Conservation (phyloP, 331 rosid species). For the Rhamnella rubrinervis region DNA sequence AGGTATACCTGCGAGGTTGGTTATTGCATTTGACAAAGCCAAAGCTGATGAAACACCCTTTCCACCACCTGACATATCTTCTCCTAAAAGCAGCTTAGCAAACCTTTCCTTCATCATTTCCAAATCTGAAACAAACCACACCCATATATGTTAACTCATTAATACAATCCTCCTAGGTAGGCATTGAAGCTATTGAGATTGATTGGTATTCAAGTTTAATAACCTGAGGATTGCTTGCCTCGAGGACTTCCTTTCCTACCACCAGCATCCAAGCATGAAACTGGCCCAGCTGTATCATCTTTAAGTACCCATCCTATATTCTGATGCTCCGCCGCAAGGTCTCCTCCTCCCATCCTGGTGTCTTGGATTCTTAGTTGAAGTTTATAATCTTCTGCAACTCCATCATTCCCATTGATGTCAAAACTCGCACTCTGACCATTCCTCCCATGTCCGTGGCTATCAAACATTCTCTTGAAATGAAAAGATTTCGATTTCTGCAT, state of each 20-base stretch:
- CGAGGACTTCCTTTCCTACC: slow-evolving; percentile 16
- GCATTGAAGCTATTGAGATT: not conserved
- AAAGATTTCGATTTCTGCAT: slow-evolving; percentile 72
- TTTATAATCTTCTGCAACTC: slow-evolving; percentile 8
- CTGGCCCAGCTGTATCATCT: slow-evolving; percentile 22
- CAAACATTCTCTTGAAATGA: slow-evolving; percentile 62
- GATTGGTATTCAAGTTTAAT: not conserved
- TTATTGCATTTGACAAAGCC: slow-evolving; percentile 89
- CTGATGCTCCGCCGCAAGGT: slow-evolving; percentile 16
- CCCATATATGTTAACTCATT: too few relatives aligned
- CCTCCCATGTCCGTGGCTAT: slow-evolving; percentile 41
- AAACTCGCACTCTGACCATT: slow-evolving; percentile 47
- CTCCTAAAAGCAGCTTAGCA: slow-evolving; percentile 87
- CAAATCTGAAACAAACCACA: slow-evolving; percentile 45
- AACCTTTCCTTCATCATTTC: slow-evolving; percentile 82
- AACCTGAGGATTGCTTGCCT: slow-evolving; percentile 50
- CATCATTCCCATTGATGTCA: slow-evolving; percentile 39
- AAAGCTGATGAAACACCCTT: slow-evolving; percentile 95
- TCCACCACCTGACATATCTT: slow-evolving; percentile 98
- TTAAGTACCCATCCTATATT: slow-evolving; percentile 19
- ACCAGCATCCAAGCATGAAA: slow-evolving; percentile 23
- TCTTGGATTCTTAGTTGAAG: slow-evolving; percentile 30
- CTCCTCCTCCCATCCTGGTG: slow-evolving; percentile 14
- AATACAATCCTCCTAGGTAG: too few relatives aligned
- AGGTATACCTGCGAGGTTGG: slow-evolving; percentile 76